A percentile compares a stretch with the other conserved stretches of the same genome.
Conservation (phyloP, 441 rosid genomes). For the Pelargonium australe region DNA sequence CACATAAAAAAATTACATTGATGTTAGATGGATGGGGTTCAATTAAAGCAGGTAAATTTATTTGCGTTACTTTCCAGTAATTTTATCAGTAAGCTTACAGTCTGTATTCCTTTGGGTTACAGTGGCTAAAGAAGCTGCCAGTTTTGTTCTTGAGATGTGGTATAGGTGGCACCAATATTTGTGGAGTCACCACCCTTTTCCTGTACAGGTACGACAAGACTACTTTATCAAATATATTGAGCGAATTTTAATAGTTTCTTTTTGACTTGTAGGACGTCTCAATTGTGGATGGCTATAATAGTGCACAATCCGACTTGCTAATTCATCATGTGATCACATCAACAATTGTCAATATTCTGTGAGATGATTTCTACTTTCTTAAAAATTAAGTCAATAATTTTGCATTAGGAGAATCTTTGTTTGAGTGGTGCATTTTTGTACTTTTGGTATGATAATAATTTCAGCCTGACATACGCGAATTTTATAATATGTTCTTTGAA, state of each 20-base stretch:
- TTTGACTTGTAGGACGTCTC: conserved; percentile 44
- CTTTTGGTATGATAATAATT: too few relatives aligned
- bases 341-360: conserved; percentile 52
- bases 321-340: conserved; percentile 56
- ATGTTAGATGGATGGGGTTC: conserved; percentile 83
- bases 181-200: conserved; percentile 53
- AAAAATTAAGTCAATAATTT: too few relatives aligned
- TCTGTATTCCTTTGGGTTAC: conserved; percentile 22
- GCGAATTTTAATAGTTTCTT: conserved; percentile 18
- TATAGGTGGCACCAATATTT: conserved; percentile 83
- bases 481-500: too few relatives aligned
- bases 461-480: too few relatives aligned
- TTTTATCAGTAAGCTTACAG: conserved; percentile 1
- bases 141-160: conserved; percentile 89
- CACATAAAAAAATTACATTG: conserved; percentile 59
- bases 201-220: conserved; percentile 39
- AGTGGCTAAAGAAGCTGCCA: conserved; percentile 55
- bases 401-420: too few relatives aligned
- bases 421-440: too few relatives aligned
- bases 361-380: conserved; percentile 27
- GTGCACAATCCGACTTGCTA: conserved; percentile 52
- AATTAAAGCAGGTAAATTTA: conserved; percentile 42
- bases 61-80: conserved; percentile 9
- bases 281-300: conserved; percentile 27
- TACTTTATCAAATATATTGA: not conserved